Conservation (phyloP, 306 rosid genomes). For the Amphicarpaea edgeworthii region DNA sequence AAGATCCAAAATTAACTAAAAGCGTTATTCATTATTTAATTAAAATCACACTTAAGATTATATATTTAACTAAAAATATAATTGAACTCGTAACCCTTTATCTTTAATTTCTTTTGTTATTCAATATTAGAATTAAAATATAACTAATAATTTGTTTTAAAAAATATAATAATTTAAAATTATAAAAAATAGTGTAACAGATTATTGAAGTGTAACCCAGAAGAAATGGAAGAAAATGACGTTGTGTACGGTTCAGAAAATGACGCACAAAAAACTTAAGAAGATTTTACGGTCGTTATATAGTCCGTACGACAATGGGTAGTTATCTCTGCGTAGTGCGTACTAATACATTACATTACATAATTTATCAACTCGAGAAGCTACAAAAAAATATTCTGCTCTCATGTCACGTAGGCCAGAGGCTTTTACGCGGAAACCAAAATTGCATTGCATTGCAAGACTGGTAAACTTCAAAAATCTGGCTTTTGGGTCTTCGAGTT, state of each 20-base stretch:
- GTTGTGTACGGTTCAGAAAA: background rate
- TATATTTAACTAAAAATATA: too few relatives aligned
- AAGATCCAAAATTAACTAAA: too few relatives aligned
- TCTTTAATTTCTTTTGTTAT: too few relatives aligned
- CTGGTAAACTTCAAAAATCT: constrained; percentile 47
- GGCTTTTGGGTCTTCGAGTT: constrained; percentile 47
- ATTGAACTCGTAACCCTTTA: too few relatives aligned
- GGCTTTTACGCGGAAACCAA: constrained; percentile 39
- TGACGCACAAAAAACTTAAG: background rate
- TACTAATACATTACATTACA: background rate
- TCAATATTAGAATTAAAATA: too few relatives aligned
- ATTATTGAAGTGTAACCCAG: too few relatives aligned
- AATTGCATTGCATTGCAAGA: constrained; percentile 43
- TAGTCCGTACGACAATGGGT: constrained; percentile 13
- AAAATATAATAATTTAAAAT: too few relatives aligned
- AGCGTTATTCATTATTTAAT: too few relatives aligned
- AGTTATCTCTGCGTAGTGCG: constrained; percentile 30
- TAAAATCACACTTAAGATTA: too few relatives aligned
- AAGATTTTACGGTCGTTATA: constrained; percentile 12
- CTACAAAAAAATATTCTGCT: constrained; percentile 31
- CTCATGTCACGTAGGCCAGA: constrained; percentile 25
- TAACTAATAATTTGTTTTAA: too few relatives aligned
- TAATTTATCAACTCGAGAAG: constrained; percentile 28
- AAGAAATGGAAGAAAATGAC: too few relatives aligned
- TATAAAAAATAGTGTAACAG: too few relatives aligned